A percentile compares a stretch with the other conserved stretches of the same genome.
phyloP scores from a whole-genome alignment of 768 basidiomycete species.

The Mycena pura region DNA sequence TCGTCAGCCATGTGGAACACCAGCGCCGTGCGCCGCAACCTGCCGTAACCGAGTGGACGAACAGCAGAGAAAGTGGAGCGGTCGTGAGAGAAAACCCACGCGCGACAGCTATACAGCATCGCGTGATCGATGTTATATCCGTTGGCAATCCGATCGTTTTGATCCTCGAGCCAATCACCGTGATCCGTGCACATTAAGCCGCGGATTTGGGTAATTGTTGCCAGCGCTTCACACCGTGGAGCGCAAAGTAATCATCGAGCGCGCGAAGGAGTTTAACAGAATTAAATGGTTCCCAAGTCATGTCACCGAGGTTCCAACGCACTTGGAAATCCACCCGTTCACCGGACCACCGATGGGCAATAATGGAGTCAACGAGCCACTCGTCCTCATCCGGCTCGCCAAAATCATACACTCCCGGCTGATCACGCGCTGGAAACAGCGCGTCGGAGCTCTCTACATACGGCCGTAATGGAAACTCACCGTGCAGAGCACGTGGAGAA shows the following conservation, averaged over 20 bases:
- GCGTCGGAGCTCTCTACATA: neutral
- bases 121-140: too few species aligned
- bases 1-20: too few species aligned
- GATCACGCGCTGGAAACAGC: neutral
- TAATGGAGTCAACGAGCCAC: neutral
- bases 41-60: too few species aligned
- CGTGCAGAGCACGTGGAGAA: too few species aligned
- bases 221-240: neutral
- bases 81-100: too few species aligned
- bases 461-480: neutral
- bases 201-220: neutral
- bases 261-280: neutral
- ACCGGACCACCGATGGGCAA: neutral
- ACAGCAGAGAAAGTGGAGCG: too few species aligned
- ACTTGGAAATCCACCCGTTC: slow-evolving; percentile 34
- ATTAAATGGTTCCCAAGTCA: slow-evolving; percentile 36
- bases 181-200: too few species aligned
- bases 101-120: too few species aligned
- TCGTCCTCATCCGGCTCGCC: neutral
- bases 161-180: too few species aligned
- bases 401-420: neutral
- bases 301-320: slow-evolving; percentile 40
- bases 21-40: too few species aligned
- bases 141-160: too few species aligned
- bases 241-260: neutral